Evolutionary conservation across 2,329 filamentous ascomycete species (phyloP).

Genomic region (Dothideomycetes sp.): DNA sequence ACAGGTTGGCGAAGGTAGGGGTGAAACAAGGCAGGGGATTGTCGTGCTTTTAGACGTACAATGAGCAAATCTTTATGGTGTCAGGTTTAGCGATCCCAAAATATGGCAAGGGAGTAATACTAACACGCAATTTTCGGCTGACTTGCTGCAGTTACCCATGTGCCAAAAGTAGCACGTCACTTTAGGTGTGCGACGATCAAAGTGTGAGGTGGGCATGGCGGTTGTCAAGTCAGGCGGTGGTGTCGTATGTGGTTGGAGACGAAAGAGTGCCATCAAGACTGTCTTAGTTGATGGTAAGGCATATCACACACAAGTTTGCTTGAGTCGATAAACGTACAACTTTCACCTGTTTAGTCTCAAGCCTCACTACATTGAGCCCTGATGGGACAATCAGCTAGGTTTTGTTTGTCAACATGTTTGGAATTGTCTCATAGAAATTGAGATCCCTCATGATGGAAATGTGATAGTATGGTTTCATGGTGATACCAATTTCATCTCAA

Average conservation of each 20-base stretch:
- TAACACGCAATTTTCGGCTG: constrained; percentile 8
- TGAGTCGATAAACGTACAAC: no score
- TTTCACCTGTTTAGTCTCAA: no score
- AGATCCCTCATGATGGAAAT: no score
- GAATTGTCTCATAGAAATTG: no score
- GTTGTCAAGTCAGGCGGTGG: background rate
- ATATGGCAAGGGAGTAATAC: no score
- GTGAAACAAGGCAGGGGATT: background rate
- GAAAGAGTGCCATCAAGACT: background rate
- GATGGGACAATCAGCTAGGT: no score
- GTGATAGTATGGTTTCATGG: no score
- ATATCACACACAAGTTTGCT: no score
- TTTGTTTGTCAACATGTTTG: no score
- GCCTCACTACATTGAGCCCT: no score
- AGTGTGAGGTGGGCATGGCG: background rate
- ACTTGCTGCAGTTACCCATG: constrained; percentile 8
- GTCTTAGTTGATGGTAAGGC: background rate
- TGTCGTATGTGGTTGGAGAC: background rate
- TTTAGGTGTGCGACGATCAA: background rate
- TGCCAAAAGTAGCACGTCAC: constrained; percentile 15
- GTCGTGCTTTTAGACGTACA: background rate
- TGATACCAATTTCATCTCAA: no score
- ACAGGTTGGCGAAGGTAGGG: background rate
- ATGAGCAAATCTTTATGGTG: background rate
- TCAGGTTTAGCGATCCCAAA: background rate